Base-by-base conservation (phyloP, 2,329 filamentous ascomycete genomes). In the Trichoderma sp. region DNA sequence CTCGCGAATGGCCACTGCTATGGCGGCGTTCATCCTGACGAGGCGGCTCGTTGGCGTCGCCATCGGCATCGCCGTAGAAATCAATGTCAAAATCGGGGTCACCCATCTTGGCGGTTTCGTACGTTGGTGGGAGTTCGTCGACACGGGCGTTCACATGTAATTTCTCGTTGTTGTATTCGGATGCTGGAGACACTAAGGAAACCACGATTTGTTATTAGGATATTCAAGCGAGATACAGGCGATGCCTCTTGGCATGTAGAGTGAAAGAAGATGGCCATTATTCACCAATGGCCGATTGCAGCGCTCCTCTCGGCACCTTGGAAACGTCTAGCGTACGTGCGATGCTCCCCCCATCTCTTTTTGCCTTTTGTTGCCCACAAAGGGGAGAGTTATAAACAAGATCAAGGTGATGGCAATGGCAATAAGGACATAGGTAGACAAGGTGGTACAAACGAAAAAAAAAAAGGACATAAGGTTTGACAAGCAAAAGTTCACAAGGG, bases 51-150 rank as follows among this genome's bases (percentile, higher is more conserved):
- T 83, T 82, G 73, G 82, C 83, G 72, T 84, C 83, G 76, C 91
- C 90, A 71, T 83, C 82, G 73, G 82, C 83, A 73, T 84, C 83
- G 76, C 91, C 90, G 78, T 92, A 92, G 77, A 92, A 90, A 76
- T 92, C 90, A 82, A 92, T 91, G 76, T 92, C 90, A 80, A 91
- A 92, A 77, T 91, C 89, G 77, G 91, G 89, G 77, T 92, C 90
- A 76, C 90, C 88, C 90, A 92, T 92, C 65, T 77, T 82, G 78
- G 66, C 63, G 51, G 58, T 15, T 26, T 58, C 34, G 64, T 58
- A 30, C 18, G 63, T 43, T 36, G 43, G 43, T 11, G 72, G 58
- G 72, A 70, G 62, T 62, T 58, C 73, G 70, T 73, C 74, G 74
- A 64, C 58, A 43, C 74, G 66, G 73, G 71, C 74, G 70, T 39